A percentile compares a stretch with the other conserved stretches of the same genome.
Conservation (phyloP, 139 green algal genomes). For the Chlamydomonas incerta region DNA sequence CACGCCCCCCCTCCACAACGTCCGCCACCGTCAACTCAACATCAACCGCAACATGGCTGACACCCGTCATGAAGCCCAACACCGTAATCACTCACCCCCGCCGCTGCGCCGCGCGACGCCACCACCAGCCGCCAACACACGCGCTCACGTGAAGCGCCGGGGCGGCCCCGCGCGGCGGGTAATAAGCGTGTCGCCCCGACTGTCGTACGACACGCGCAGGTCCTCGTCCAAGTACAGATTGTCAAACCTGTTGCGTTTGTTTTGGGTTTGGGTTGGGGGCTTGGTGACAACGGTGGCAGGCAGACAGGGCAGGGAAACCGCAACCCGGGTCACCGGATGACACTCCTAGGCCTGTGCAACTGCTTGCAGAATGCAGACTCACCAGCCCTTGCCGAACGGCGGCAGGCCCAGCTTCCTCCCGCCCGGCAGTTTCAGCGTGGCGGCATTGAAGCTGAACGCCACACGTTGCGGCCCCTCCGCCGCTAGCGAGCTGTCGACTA, state of each 20-base stretch:
- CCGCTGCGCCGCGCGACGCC: too few species aligned
- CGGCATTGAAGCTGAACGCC: constrained; percentile 78
- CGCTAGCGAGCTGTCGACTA: constrained; percentile 68
- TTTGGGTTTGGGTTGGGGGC: too few species aligned
- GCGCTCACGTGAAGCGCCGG: constrained; percentile 20
- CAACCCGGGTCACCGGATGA: too few species aligned
- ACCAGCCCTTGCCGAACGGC: constrained; percentile 87
- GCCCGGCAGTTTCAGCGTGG: constrained; percentile 69
- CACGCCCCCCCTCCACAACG: too few species aligned
- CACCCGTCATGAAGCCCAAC: too few species aligned
- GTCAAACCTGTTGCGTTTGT: constrained; percentile 92
- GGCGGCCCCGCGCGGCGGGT: constrained; percentile 72
- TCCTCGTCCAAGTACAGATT: constrained; percentile 82
- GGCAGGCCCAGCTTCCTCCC: constrained; percentile 65
- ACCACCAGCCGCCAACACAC: not conserved
- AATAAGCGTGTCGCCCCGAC: constrained; percentile 83
- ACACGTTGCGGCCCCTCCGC: constrained; percentile 61
- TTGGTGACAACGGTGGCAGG: too few species aligned
- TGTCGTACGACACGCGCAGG: constrained; percentile 83
- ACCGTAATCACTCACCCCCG: too few species aligned
- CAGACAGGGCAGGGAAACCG: too few species aligned
- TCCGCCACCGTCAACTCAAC: too few species aligned
- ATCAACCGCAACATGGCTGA: too few species aligned
- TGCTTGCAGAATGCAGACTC: constrained; percentile 14
- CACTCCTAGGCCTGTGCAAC: too few species aligned